Base-by-base conservation (phyloP, 352 stramenopile species). In the Pythium brachiatum region DNA sequence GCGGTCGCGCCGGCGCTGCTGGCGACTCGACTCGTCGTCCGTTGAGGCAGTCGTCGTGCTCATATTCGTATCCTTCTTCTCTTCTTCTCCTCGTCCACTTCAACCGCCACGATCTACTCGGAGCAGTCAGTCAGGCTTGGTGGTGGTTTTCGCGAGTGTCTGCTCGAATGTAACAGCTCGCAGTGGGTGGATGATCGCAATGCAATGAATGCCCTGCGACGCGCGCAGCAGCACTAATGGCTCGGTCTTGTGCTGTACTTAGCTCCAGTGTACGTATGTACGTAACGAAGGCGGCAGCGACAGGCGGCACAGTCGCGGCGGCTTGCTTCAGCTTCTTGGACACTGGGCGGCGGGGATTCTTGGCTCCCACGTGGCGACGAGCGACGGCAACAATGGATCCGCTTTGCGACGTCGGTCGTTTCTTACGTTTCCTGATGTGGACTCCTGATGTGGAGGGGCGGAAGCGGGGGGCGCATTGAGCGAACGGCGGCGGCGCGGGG, bases 1-100 rank as follows among this genome's bases (percentile, higher is more conserved):
- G 25, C 61, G 53, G 13, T 68, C 43, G 2, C 62, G 25, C 16
- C 52, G 52, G 46, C 44, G 61, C 36, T 55, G 43, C 53, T 48
- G 44, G 36, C 36, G 36, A 44, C 13, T 52, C 21, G 20, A 31
- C 21, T n/a, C n/a, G n/a, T 31, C 25, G 44, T 52, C 21, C 44
- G 44, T 52, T 12, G 44, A 31, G 12, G 20, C 25, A 6, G 25
- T 31, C 25, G 44, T 26, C 4, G 44, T 3, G 25, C 44, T 52
- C 44, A 52, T 52, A 50, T 26, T 9, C 9, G 9, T 9, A 43
- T n/a, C n/a, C n/a, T 36, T 2, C 31, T 36, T 36, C 31, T 44
- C 15, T 44, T 21, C 13, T 16, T 21, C 15, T 21, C 7, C 36
- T 44, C 21, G 2, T 12, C 21, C 15, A 18, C 36, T 44, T 44